Conservation (phyloP, 495 filamentous ascomycete species). For the Xylaria sp. region DNA sequence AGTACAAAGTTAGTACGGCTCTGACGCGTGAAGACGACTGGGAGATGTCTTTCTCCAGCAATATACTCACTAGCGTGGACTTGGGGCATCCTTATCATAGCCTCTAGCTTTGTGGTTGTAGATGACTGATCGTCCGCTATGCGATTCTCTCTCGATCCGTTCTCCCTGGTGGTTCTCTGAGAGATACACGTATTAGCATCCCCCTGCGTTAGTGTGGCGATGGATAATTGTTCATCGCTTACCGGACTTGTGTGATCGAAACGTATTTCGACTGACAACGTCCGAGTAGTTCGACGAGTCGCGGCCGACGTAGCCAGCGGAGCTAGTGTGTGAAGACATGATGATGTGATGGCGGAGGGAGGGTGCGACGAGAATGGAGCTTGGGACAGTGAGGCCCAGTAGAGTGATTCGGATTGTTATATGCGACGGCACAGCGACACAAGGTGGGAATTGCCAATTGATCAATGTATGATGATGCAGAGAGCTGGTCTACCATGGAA, state of each 20-base stretch:
- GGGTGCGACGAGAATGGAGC: background rate
- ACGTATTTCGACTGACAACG: background rate
- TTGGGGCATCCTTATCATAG: constrained; percentile 11
- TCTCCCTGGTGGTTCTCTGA: constrained; percentile 16
- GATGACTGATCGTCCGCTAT: background rate
- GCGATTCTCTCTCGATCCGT: background rate
- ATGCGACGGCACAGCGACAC: background rate
- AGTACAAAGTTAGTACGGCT: constrained; percentile 4
- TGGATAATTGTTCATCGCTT: background rate
- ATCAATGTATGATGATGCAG: background rate
- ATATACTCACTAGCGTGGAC: constrained; percentile 21
- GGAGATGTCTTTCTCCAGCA: background rate
- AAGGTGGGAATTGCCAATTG: constrained; percentile 5
- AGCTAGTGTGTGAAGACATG: constrained; percentile 18
- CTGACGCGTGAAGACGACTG: background rate
- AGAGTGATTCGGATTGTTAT: background rate
- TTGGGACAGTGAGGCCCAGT: background rate
- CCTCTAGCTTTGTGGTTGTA: constrained; percentile 23
- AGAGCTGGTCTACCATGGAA: background rate
- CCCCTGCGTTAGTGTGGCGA: background rate
- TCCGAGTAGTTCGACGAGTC: background rate
- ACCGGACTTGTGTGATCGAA: constrained; percentile 18
- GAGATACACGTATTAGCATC: constrained; percentile 4
- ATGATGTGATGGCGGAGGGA: background rate
- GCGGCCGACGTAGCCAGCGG: background rate